Conservation (phyloP, 148 eudicot genomes). For the Rhododendron ferrugineum region DNA sequence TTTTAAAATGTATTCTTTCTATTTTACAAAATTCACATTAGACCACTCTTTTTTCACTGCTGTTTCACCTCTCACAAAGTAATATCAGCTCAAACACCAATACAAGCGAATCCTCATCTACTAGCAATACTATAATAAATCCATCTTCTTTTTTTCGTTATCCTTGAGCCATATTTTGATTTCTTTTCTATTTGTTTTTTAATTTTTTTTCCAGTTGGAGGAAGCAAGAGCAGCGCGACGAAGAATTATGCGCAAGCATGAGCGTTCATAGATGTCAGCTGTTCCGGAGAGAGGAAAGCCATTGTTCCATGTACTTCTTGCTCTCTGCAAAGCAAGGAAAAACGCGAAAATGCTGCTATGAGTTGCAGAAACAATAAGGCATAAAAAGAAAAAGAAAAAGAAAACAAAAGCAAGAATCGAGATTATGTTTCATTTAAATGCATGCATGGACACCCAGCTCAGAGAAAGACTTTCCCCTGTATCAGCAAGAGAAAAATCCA, state of each 20-base stretch:
- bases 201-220: neutral
- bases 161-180: neutral
- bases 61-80: neutral
- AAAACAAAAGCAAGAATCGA: neutral
- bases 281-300: conserved; percentile 57
- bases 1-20: neutral
- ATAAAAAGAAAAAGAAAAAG: neutral
- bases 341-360: neutral
- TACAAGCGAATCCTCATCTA: neutral
- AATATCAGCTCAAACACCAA: conserved; percentile 4
- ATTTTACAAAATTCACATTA: neutral
- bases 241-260: neutral
- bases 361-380: neutral
- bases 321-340: conserved; percentile 13
- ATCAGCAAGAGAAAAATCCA: neutral
- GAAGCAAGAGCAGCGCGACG: conserved; percentile 2
- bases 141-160: neutral
- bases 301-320: conserved; percentile 51
- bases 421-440: neutral
- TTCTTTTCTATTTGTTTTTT: too few species aligned
- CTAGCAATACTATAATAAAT: neutral
- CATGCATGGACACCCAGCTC: neutral
- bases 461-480: neutral
- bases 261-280: conserved; percentile 20
- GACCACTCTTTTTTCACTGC: neutral